Conservation (phyloP, 306 rosid species). For the Acacia melanoxylon region DNA sequence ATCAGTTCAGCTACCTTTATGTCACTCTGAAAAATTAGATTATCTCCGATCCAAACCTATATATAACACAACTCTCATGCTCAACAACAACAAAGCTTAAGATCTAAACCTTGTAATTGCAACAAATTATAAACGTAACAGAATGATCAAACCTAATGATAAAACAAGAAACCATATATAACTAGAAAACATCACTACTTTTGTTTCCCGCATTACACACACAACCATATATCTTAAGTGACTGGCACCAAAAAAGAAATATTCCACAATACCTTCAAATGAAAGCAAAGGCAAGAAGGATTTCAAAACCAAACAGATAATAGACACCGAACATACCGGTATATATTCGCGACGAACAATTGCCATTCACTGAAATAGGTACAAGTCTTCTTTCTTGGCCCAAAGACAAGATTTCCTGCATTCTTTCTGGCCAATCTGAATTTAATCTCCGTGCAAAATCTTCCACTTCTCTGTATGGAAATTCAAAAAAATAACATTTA, state of each 20-base stretch:
- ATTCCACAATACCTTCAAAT: constrained; percentile 16
- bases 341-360: constrained; percentile 54
- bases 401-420: constrained; percentile 75
- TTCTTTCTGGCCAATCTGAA: constrained; percentile 92
- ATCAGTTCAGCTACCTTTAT: constrained; percentile 38
- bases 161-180: neutral
- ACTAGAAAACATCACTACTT: neutral
- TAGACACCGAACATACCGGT: constrained; percentile 45
- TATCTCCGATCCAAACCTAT: constrained; percentile 77
- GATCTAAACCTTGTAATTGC: neutral
- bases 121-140: neutral
- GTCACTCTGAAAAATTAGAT: constrained; percentile 15
- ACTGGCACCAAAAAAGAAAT: neutral
- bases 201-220: neutral
- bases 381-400: constrained; percentile 74
- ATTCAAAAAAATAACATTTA: neutral
- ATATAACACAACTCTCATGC: constrained; percentile 19
- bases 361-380: constrained; percentile 63
- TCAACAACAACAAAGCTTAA: constrained; percentile 4
- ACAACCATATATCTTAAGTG: neutral
- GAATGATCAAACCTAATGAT: neutral
- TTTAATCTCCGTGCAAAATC: constrained; percentile 87
- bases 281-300: constrained; percentile 4
- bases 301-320: neutral
- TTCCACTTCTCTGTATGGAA: constrained; percentile 74